Evolutionary conservation across 2,329 filamentous ascomycete species (phyloP).

Genomic region (Colletotrichum orchidophilum): DNA sequence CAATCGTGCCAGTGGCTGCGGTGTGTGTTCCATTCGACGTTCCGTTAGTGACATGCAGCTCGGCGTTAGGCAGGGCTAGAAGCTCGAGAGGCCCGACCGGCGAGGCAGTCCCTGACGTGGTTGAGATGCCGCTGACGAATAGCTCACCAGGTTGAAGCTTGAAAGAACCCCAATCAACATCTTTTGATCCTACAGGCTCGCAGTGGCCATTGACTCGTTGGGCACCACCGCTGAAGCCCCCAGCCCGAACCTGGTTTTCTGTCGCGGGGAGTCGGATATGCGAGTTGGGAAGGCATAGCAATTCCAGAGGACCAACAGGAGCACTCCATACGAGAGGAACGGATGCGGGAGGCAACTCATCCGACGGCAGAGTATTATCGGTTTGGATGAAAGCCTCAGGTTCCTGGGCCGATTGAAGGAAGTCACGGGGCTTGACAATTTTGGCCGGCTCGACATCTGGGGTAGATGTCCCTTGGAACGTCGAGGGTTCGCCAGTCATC

Average conservation of each 20-base stretch:
- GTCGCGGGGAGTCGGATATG: neutral
- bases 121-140: neutral
- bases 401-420: neutral
- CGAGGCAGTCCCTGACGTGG: conserved; percentile 1
- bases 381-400: neutral
- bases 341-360: neutral
- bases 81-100: conserved; percentile 56
- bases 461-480: neutral
- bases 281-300: conserved; percentile 66
- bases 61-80: conserved; percentile 65
- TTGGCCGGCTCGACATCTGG: neutral
- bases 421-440: conserved; percentile 26
- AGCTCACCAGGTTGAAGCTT: neutral
- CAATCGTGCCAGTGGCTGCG: neutral
- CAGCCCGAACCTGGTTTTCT: neutral
- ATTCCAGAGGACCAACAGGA: conserved; percentile 52
- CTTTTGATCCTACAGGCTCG: neutral
- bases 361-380: neutral
- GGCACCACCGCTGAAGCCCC: neutral
- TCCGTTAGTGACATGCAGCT: neutral
- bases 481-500: neutral
- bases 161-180: neutral
- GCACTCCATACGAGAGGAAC: conserved; percentile 11
- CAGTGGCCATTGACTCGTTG: neutral
- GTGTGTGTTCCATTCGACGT: neutral